Conservation (phyloP, 2,329 filamentous ascomycete genomes). For the Colletotrichum tropicale region DNA sequence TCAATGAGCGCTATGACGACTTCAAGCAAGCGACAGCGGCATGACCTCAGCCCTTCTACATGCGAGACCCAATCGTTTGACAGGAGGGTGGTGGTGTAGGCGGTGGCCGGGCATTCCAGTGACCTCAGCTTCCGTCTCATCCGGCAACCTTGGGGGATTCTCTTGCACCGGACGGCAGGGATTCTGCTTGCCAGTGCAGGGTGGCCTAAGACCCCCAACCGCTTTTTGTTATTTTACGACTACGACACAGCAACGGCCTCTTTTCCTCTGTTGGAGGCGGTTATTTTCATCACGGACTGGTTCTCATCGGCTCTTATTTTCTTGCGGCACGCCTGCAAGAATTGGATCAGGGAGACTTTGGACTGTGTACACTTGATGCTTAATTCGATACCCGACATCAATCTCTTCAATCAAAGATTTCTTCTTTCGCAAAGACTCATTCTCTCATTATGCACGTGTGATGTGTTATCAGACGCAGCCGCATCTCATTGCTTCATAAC, state of each 20-base stretch:
- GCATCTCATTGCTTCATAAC: background rate
- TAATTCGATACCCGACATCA: slow-evolving; percentile 23
- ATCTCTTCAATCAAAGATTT: slow-evolving; percentile 4
- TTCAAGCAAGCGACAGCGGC: background rate
- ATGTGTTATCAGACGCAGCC: background rate
- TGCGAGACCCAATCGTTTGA: background rate
- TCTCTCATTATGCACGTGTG: background rate
- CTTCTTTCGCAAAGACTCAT: background rate
- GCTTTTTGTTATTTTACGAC: slow-evolving; percentile 1
- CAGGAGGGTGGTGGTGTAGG: background rate
- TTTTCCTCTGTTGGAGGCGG: slow-evolving; percentile 1
- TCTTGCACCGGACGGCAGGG: background rate
- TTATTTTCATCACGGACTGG: background rate
- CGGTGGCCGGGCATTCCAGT: background rate
- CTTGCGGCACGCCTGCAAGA: background rate
- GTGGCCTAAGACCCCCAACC: background rate
- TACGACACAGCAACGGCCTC: slow-evolving; percentile 17
- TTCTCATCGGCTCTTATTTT: background rate
- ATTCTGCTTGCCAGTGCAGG: background rate
- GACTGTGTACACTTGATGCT: slow-evolving; percentile 14
- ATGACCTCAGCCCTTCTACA: background rate
- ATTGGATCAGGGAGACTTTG: background rate
- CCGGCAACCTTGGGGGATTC: background rate
- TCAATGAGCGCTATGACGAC: background rate
- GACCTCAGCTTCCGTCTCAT: slow-evolving; percentile 11